Evolutionary conservation across 257 asterid genomes (phyloP).

Genomic region (Thymus quinquecostatus): DNA sequence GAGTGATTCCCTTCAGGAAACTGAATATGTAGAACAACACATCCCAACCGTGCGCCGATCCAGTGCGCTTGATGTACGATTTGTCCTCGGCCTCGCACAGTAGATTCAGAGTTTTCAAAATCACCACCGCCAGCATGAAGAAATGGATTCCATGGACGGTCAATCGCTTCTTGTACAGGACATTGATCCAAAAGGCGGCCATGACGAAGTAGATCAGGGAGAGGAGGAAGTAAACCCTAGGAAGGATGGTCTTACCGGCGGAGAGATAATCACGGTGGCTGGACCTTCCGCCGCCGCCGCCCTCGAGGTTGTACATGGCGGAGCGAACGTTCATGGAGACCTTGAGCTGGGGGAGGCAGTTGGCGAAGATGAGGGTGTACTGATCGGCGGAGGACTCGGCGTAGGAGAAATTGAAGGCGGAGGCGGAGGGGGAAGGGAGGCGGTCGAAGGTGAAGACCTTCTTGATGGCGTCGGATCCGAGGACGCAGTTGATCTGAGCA

Average conservation of each 20-base stretch:
- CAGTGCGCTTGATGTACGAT: conserved; percentile 64
- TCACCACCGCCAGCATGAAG: conserved; percentile 75
- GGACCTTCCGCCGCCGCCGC: conserved; percentile 55
- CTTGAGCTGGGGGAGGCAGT: conserved; percentile 59
- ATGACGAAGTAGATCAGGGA: conserved; percentile 54
- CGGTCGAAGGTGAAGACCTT: conserved; percentile 56
- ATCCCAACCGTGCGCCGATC: conserved; percentile 88
- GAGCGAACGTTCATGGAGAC: conserved; percentile 72
- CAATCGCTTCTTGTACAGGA: conserved; percentile 60
- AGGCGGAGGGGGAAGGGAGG: conserved; percentile 40
- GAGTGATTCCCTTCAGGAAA: conserved; percentile 66
- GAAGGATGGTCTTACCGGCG: conserved; percentile 69
- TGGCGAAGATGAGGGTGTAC: conserved; percentile 76
- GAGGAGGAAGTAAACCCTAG: conserved; percentile 68
- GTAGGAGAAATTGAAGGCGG: conserved; percentile 39
- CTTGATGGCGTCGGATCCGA: conserved; percentile 53
- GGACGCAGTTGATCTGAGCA: conserved; percentile 64
- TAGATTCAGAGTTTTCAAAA: conserved; percentile 64
- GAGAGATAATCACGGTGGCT: conserved; percentile 72
- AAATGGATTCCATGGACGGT: conserved; percentile 66
- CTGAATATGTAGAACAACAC: conserved; percentile 73
- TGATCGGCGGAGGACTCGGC: conserved; percentile 66
- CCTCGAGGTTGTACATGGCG: conserved; percentile 72
- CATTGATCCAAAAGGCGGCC: conserved; percentile 55
- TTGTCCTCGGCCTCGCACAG: conserved; percentile 87